Evolutionary conservation across 129 eudicot species (phyloP), one percentile per base, ranked within the genome.

Genomic region (Escallonia herrerae): DNA sequence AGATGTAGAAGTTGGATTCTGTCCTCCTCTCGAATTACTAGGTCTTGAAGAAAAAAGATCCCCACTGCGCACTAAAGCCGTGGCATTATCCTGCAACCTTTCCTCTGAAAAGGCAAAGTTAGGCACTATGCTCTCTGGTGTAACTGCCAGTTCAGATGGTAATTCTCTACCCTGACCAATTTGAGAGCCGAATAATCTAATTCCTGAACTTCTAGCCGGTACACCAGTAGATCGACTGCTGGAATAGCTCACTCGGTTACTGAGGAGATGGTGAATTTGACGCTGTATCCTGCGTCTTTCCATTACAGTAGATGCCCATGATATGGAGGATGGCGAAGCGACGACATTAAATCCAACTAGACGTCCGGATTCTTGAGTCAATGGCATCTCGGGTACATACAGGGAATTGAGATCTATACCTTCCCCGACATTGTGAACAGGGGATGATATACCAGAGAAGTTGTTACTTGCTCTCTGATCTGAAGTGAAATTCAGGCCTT

Each of bases 311-410:
- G 68, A 64, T 56, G 87, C 95, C 67, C 76, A 91, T 5, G 68
- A 68, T 48, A 84, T 95, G 12, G 84, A 69, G 38, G 43, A 61
- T 43, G 79, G 86, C 43, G 88, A 65, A 60, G 87, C 78, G 14
- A 78, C 81, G 52, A 84, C 80, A 37, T 77, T 78, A 56, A 77
- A 43, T 42, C 58, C 50, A 22, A 22, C 33, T 22, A 22, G 33
- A 1, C 33, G 33, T 40, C 75, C 70, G 12, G 78, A 40, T 65
- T 62, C 80, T 80, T 79, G 95, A 33, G 84, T 62, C 47, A 76
- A 45, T 43, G 97, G 96, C 2, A 93, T 82, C 44, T 89, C 97
- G 7, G 99, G 99, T 40, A 86, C 82, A 61, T 86, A 89, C 67
- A 72, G 8, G 62, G 79, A 88, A 63, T 94, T 94, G 42, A 94